Evolutionary conservation across 2,329 filamentous ascomycete species (phyloP), one percentile per base, ranked within the genome.

Genomic region (Colletotrichum kahawae): DNA sequence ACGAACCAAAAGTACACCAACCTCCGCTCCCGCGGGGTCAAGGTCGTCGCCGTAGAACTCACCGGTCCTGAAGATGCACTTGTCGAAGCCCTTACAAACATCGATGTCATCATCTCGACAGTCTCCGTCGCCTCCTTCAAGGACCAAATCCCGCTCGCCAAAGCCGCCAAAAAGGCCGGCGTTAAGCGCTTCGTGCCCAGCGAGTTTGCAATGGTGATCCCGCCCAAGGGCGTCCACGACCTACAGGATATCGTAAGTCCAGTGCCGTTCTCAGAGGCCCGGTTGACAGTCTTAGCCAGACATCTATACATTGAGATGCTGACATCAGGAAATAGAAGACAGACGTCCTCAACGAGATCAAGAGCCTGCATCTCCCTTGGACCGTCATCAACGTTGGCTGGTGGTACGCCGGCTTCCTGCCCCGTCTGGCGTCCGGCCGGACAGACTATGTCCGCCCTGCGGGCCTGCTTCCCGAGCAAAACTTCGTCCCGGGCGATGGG

Each of bases 361-460:
- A 87, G 78, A 81, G 84, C 70, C 78, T 88, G 3, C 80, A 83
- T 36, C 83, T 92, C 2, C 88, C 88, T 0, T 92, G 88, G 81
- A 92, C 90, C 13, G 82, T 90, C 78, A 86, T 92, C 65, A 90
- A 92, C 76, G 86, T 91, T 8, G 90, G 90, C n/a, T 90, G 84
- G 83, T 92, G 90, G 90, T 88, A 89, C 79, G 88, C 90, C 78
- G 76, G 88, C 33, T 81, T 83, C 21, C 34, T 79, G 2, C 81
- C 81, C 0, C 12, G 59, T n/a, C 54, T 84, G 1, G 79, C 81
- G 5, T 84, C 82, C 7, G 82, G 81, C 1, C 78, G 78, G 13
- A 81, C 84, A 18, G 87, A 89, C 77, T 87, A 87, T 75, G 18
- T 62, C 12, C 60, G 60, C 1, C 60, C 31, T 9, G 16, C 57